Evolutionary conservation across 148 eudicot species (phyloP).

Genomic region (Nepenthes gracilis): DNA sequence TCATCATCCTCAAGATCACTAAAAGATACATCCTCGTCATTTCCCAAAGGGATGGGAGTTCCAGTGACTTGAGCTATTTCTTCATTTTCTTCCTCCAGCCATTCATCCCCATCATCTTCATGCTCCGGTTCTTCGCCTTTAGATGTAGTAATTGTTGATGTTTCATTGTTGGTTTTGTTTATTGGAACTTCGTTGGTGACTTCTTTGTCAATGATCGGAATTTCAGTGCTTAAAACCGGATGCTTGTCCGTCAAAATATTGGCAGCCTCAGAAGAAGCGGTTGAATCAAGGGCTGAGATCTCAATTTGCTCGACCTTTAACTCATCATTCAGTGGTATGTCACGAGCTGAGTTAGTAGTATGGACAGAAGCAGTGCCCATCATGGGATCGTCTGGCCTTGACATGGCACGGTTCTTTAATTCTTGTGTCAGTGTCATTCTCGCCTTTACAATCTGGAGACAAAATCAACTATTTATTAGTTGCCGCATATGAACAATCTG

Average conservation of each 20-base stretch:
- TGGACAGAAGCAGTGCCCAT: slow-evolving; percentile 19
- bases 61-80: slow-evolving; percentile 30
- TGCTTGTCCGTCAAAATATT: slow-evolving; percentile 46
- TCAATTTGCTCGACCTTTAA: slow-evolving; percentile 32
- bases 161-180: slow-evolving; percentile 14
- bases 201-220: slow-evolving; percentile 47
- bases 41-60: slow-evolving; percentile 33
- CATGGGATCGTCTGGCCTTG: slow-evolving; percentile 19
- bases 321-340: slow-evolving; percentile 22
- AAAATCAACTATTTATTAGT: background rate
- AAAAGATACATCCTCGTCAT: slow-evolving; percentile 83
- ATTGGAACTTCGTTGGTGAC: slow-evolving; percentile 37
- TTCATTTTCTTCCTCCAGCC: slow-evolving; percentile 76
- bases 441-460: slow-evolving; percentile 63
- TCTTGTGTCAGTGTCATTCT: slow-evolving; percentile 60
- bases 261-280: slow-evolving; percentile 14
- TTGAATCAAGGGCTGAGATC: slow-evolving; percentile 18
- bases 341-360: slow-evolving; percentile 15
- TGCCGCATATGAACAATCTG: no score
- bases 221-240: slow-evolving; percentile 29
- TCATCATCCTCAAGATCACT: slow-evolving; percentile 97
- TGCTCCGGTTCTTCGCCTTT: slow-evolving; percentile 22
- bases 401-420: slow-evolving; percentile 28
- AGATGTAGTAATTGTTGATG: slow-evolving; percentile 15
- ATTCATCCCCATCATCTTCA: slow-evolving; percentile 84